Conservation (phyloP, 371 early-diverging fungal genomes). For the Sporodiniella umbellata region DNA sequence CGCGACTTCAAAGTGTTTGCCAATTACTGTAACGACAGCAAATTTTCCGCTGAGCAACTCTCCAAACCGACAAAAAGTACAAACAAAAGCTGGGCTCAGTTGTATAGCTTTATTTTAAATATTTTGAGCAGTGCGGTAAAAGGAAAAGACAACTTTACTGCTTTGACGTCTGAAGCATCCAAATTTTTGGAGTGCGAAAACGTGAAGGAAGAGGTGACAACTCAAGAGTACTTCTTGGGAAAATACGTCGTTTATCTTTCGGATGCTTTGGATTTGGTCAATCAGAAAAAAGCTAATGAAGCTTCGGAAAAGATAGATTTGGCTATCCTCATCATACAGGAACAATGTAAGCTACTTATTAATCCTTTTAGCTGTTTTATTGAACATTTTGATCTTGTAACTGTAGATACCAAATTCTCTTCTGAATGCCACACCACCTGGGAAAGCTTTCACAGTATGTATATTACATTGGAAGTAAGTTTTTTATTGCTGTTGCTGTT, state of each 20-base stretch:
- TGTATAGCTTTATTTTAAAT: slow-evolving; percentile 30
- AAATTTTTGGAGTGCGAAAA: slow-evolving; percentile 11
- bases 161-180: slow-evolving; percentile 15
- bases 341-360: slow-evolving; percentile 19
- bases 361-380: no score
- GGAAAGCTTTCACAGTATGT: slow-evolving; percentile 31
- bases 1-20: slow-evolving; percentile 61
- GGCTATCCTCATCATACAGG: slow-evolving; percentile 11
- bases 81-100: slow-evolving; percentile 34
- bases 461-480: slow-evolving; percentile 30
- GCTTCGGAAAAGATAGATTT: slow-evolving; percentile 14
- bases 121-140: slow-evolving; percentile 30
- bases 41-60: slow-evolving; percentile 32
- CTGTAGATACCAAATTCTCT: slow-evolving; percentile 10
- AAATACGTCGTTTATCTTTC: slow-evolving; percentile 20
- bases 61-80: slow-evolving; percentile 41
- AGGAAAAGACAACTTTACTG: slow-evolving; percentile 14
- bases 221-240: slow-evolving; percentile 25
- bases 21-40: slow-evolving; percentile 45
- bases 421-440: slow-evolving; percentile 20
- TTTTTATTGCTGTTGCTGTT: no score
- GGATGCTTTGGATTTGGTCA: slow-evolving; percentile 18
- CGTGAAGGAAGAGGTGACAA: slow-evolving; percentile 17
- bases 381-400: neutral
- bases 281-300: slow-evolving; percentile 6